Percentiles rank a stretch among this genome's conserved stretches.
Evolutionary conservation across 163 green algal species (phyloP).

Genomic region (Scenedesmus sp.): DNA sequence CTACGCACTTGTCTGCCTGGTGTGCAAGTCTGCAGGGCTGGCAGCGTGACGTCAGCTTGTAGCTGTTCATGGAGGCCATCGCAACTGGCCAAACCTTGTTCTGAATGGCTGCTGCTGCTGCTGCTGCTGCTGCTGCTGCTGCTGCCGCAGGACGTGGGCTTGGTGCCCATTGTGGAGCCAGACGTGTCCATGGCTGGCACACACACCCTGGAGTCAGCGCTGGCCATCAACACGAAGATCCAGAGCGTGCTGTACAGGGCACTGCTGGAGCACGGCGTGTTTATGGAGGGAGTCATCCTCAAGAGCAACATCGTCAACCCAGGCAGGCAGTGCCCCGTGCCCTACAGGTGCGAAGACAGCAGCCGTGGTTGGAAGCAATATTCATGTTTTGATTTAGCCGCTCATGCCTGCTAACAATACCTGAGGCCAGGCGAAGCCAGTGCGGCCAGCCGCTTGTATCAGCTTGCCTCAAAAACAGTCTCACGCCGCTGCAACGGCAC

Average conservation of each 20-base stretch:
- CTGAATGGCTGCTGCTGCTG: not conserved
- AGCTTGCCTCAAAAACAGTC: too few species aligned
- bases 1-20: too few species aligned
- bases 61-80: too few species aligned
- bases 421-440: too few species aligned
- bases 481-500: too few species aligned
- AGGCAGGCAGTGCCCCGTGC: slow-evolving; percentile 20
- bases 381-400: too few species aligned
- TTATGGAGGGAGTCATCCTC: slow-evolving; percentile 67
- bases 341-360: not conserved
- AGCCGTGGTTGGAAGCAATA: too few species aligned
- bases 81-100: too few species aligned
- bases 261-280: slow-evolving; percentile 67
- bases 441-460: too few species aligned
- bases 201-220: slow-evolving; percentile 62
- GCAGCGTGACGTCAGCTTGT: too few species aligned
- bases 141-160: slow-evolving; percentile 2
- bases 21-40: too few species aligned
- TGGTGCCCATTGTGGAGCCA: slow-evolving; percentile 69
- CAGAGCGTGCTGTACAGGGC: slow-evolving; percentile 65
- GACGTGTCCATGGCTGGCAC: slow-evolving; percentile 64
- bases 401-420: too few species aligned
- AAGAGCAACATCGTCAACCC: slow-evolving; percentile 72
- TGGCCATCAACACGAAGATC: slow-evolving; percentile 69
- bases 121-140: slow-evolving; percentile 27